Evolutionary conservation across 805 yeast species (phyloP).

Genomic region (Sugiyamaella chiloensis): DNA sequence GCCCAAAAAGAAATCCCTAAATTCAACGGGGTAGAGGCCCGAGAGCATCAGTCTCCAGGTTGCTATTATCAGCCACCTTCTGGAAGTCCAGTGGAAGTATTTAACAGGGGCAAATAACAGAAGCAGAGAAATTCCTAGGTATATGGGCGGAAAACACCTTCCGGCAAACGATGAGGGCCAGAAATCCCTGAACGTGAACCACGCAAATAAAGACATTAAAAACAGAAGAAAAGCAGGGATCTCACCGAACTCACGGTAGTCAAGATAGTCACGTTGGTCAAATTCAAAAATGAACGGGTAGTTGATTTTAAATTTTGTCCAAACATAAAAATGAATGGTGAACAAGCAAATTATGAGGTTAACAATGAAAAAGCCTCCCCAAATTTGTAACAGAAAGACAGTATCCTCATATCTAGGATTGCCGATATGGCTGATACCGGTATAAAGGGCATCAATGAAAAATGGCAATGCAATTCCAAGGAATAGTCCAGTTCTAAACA

Average conservation of each 20-base stretch:
- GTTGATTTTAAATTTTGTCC: slow-evolving; percentile 75
- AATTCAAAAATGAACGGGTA: slow-evolving; percentile 92
- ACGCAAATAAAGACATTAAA: slow-evolving; percentile 56
- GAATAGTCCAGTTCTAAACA: slow-evolving; percentile 61
- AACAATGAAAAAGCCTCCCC: slow-evolving; percentile 85
- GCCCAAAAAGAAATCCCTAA: slow-evolving; percentile 89
- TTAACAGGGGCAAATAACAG: slow-evolving; percentile 61
- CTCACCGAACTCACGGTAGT: slow-evolving; percentile 62
- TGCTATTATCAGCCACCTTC: slow-evolving; percentile 75
- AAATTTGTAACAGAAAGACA: slow-evolving; percentile 67
- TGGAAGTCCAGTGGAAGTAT: slow-evolving; percentile 54
- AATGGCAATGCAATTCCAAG: slow-evolving; percentile 73
- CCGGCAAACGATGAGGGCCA: slow-evolving; percentile 62
- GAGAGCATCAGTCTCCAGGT: slow-evolving; percentile 70
- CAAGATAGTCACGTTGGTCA: slow-evolving; percentile 61
- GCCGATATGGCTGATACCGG: slow-evolving; percentile 45
- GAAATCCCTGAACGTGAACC: slow-evolving; percentile 72
- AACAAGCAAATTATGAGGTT: slow-evolving; percentile 60
- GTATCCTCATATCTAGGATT: slow-evolving; percentile 51
- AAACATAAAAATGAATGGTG: slow-evolving; percentile 65
- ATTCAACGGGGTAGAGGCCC: slow-evolving; percentile 92
- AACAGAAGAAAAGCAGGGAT: slow-evolving; percentile 60
- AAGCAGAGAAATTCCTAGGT: slow-evolving; percentile 49
- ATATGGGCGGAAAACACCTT: slow-evolving; percentile 77
- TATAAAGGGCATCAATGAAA: slow-evolving; percentile 53